These are phyloP conservation scores for Athelia psychrophila DNA, from an alignment of 1,284 basidiomycete species.

Conservation along the genomic window DNA sequence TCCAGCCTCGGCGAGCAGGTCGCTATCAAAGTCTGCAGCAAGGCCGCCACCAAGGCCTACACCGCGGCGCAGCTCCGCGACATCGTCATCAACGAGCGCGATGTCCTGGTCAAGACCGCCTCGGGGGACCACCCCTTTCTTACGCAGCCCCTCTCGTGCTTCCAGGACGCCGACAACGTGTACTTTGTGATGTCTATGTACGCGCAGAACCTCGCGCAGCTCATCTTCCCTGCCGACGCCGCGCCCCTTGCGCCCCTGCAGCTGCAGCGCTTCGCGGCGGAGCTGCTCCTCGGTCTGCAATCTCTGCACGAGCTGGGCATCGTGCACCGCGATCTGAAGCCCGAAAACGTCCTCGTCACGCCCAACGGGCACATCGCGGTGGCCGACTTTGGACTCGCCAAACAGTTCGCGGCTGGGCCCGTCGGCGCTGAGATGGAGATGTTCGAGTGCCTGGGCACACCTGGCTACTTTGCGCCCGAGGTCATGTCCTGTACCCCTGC, in stretches of 20 bases:
- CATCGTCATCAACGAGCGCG: too few relatives aligned
- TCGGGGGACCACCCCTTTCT: too few relatives aligned
- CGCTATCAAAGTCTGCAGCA: too few relatives aligned
- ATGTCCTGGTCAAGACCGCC: too few relatives aligned
- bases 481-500: not conserved
- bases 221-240: not conserved
- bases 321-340: constrained; percentile 17
- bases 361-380: constrained; percentile 10
- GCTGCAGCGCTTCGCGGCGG: not conserved
- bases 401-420: not conserved
- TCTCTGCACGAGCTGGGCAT: constrained; percentile 55
- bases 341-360: constrained; percentile 14
- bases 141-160: too few relatives aligned
- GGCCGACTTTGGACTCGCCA: constrained; percentile 5
- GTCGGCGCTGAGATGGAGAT: not conserved
- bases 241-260: not conserved
- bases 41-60: too few relatives aligned
- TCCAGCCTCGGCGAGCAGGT: too few relatives aligned
- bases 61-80: too few relatives aligned
- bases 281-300: constrained; percentile 37
- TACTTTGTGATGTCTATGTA: too few relatives aligned
- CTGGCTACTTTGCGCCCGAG: not conserved
- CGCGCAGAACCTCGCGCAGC: too few relatives aligned
- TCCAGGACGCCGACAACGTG: too few relatives aligned
- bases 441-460: not conserved